Percentiles rank a stretch among this genome's conserved stretches.
Conservation (phyloP, 176 grass and related monocot species). For the Musa schizocarpa region DNA sequence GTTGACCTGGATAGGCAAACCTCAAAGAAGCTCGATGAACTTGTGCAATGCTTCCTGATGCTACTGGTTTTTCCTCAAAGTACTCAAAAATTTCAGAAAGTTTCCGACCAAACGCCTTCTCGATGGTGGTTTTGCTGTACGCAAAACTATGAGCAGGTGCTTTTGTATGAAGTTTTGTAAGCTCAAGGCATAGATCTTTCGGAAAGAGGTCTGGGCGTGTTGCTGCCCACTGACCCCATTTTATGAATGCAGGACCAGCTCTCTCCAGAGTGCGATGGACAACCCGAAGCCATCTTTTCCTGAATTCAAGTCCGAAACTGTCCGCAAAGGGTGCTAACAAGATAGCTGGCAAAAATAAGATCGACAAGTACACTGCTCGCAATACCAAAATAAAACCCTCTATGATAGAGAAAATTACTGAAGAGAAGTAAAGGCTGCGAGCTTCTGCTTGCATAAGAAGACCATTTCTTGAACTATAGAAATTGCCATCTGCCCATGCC, state of each 20-base stretch:
- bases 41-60: slow-evolving; percentile 94
- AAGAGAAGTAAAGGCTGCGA: slow-evolving; percentile 46
- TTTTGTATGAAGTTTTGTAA: slow-evolving; percentile 78
- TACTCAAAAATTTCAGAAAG: slow-evolving; percentile 76
- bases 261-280: slow-evolving; percentile 67
- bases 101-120: slow-evolving; percentile 78
- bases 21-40: slow-evolving; percentile 78
- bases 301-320: slow-evolving; percentile 47
- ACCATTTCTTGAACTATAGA: slow-evolving; percentile 28
- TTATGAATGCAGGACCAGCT: slow-evolving; percentile 91
- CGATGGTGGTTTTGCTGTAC: slow-evolving; percentile 60
- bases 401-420: slow-evolving; percentile 45
- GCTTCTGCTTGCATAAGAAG: slow-evolving; percentile 42
- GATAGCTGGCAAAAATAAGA: slow-evolving; percentile 70
- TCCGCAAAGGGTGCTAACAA: slow-evolving; percentile 62
- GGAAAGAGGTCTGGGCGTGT: slow-evolving; percentile 91
- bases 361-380: slow-evolving; percentile 47
- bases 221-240: slow-evolving; percentile 99
- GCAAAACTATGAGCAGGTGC: slow-evolving; percentile 73
- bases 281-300: slow-evolving; percentile 66
- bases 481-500: slow-evolving; percentile 49
- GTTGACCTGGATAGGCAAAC: slow-evolving; percentile 36
- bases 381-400: slow-evolving; percentile 60
- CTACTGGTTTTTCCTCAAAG: slow-evolving; percentile 89
- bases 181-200: slow-evolving; percentile 84